Conservation (phyloP, 2,329 filamentous ascomycete species). For the Trichoderma sp. region DNA sequence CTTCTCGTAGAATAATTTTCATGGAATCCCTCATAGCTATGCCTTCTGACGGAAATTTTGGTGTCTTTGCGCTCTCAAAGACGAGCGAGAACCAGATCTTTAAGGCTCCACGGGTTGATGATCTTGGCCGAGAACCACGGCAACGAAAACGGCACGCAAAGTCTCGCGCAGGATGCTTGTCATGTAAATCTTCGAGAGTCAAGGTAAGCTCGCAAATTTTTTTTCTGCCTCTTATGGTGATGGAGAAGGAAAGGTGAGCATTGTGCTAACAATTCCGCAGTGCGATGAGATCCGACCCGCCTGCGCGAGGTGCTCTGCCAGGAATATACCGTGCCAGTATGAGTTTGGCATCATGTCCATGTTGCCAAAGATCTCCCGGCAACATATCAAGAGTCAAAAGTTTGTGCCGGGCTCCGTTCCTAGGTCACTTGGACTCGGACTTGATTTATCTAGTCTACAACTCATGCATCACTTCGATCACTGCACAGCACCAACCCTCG, state of each 20-base stretch:
- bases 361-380: background rate
- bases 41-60: slow-evolving; percentile 1
- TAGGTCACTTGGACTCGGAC: background rate
- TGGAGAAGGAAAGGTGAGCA: background rate
- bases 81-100: background rate
- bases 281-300: slow-evolving; percentile 10
- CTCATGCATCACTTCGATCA: slow-evolving; percentile 17
- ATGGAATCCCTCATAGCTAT: background rate
- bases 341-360: slow-evolving; percentile 10
- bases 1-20: background rate
- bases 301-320: slow-evolving; percentile 6
- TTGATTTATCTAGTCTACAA: slow-evolving; percentile 2
- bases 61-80: slow-evolving; percentile 9
- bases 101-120: background rate
- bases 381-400: background rate
- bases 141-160: slow-evolving; percentile 14
- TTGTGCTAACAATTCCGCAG: background rate
- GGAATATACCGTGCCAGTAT: slow-evolving; percentile 4
- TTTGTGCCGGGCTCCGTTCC: background rate
- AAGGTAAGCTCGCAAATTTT: background rate
- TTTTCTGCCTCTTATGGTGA: background rate
- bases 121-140: background rate
- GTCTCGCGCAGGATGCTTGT: slow-evolving; percentile 10
- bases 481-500: background rate
- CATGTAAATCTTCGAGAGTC: slow-evolving; percentile 14